These are phyloP conservation scores for Penicillium sp. DNA, from an alignment of 2,329 filamentous ascomycete genomes.

Conservation along the genomic window DNA sequence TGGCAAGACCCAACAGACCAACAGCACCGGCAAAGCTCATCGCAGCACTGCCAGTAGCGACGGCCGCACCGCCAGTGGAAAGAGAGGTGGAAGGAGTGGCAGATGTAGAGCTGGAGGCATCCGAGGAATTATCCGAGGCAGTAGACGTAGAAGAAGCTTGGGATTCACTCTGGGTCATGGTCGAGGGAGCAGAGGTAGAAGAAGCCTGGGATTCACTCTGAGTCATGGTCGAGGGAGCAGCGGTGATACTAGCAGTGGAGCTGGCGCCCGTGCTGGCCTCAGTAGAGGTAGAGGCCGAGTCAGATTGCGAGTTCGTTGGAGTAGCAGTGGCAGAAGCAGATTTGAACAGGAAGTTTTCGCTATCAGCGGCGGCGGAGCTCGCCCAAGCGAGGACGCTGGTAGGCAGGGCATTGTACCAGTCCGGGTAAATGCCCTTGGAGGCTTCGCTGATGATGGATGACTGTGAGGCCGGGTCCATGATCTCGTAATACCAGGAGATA, in stretches of 20 bases:
- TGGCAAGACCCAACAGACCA: slow-evolving; percentile 22
- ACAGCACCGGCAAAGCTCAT: slow-evolving; percentile 22
- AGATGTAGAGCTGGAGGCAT: slow-evolving; percentile 5
- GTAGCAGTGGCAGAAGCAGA: neutral
- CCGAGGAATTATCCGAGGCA: slow-evolving; percentile 2
- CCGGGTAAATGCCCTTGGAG: slow-evolving; percentile 19
- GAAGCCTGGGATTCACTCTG: too few species aligned
- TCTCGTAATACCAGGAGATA: slow-evolving; percentile 12
- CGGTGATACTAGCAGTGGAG: too few species aligned
- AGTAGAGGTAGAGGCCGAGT: neutral
- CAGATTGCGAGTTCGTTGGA: slow-evolving; percentile 2
- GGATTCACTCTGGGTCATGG: neutral
- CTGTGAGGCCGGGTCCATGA: slow-evolving; percentile 13
- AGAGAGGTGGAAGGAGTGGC: slow-evolving; percentile 7
- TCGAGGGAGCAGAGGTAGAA: too few species aligned
- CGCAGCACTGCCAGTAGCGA: slow-evolving; percentile 20
- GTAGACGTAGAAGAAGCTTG: neutral
- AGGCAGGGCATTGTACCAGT: slow-evolving; percentile 26
- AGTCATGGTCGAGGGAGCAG: too few species aligned
- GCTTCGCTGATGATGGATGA: slow-evolving; percentile 16
- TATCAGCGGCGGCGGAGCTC: slow-evolving; percentile 3
- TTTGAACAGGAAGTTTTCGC: neutral
- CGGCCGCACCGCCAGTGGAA: slow-evolving; percentile 22
- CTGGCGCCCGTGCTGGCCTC: neutral
- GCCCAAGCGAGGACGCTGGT: slow-evolving; percentile 23